phyloP scores from a whole-genome alignment of 2,329 filamentous ascomycete species.

The Neopestalotiopsis sp. region DNA sequence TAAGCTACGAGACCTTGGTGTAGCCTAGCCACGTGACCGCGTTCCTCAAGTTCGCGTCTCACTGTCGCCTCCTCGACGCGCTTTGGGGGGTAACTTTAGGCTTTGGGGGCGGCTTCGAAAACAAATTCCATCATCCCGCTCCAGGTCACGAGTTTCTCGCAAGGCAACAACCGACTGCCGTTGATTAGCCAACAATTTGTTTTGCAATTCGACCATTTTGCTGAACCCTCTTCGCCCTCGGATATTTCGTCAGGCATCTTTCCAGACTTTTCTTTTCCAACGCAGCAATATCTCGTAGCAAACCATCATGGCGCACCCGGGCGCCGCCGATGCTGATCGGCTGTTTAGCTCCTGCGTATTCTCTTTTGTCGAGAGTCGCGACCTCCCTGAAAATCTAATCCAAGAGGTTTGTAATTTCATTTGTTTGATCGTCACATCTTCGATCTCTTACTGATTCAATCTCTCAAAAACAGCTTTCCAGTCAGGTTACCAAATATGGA shows the following conservation, averaged over 20 bases:
- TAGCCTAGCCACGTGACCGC: neutral
- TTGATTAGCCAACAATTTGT: neutral
- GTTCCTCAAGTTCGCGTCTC: neutral
- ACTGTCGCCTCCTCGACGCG: neutral
- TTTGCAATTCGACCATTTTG: neutral
- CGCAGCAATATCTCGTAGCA: neutral
- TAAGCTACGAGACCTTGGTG: neutral
- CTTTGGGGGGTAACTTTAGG: neutral
- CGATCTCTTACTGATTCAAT: neutral
- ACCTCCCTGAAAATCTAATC: conserved; percentile 29
- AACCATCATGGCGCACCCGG: conserved; percentile 32
- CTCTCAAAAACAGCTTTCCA: conserved; percentile 41
- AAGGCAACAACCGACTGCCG: conserved; percentile 3
- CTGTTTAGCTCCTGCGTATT: conserved; percentile 35
- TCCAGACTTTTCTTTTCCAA: neutral
- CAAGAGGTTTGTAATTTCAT: conserved; percentile 27
- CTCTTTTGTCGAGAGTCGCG: conserved; percentile 31
- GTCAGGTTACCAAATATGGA: conserved; percentile 53
- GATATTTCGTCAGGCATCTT: neutral
- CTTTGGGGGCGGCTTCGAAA: neutral
- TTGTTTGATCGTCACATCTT: neutral
- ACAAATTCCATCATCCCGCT: neutral
- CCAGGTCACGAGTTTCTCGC: conserved; percentile 5
- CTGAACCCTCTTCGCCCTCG: neutral
- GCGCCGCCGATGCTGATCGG: conserved; percentile 19